Conservation (phyloP, 2,329 filamentous ascomycete genomes). For the Ophiostoma australiae region DNA sequence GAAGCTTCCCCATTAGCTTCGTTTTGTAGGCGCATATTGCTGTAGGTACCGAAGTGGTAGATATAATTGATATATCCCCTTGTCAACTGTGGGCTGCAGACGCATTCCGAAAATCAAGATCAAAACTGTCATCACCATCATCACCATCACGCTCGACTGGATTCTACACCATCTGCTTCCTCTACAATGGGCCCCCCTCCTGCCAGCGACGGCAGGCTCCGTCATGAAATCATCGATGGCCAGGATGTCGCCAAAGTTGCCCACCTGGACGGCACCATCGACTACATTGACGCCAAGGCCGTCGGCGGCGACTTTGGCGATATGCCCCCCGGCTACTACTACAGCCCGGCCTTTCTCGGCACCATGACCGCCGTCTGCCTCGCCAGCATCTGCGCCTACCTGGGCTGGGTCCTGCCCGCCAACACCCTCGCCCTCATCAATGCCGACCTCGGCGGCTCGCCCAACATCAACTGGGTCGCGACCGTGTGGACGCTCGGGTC, state of each 20-base stretch:
- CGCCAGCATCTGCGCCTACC: conserved; percentile 35
- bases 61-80: too few species aligned
- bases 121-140: too few species aligned
- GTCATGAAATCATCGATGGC: conserved; percentile 23
- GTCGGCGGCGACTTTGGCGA: conserved; percentile 40
- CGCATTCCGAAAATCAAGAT: too few species aligned
- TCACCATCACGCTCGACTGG: neutral
- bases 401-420: conserved; percentile 37
- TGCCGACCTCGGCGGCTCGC: conserved; percentile 34
- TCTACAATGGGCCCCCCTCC: neutral
- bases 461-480: conserved; percentile 35
- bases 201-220: conserved; percentile 14
- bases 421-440: conserved; percentile 37
- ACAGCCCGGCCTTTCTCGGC: conserved; percentile 39
- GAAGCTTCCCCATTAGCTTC: conserved; percentile 6
- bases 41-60: neutral
- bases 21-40: neutral
- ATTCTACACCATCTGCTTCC: neutral
- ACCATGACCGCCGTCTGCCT: conserved; percentile 36
- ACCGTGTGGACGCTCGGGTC: conserved; percentile 39
- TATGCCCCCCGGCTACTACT: conserved; percentile 42
- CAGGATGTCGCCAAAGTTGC: conserved; percentile 33
- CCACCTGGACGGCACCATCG: conserved; percentile 40
- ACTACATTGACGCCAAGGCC: conserved; percentile 40
- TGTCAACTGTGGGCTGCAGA: neutral